Conservation (phyloP, 768 basidiomycete species). For the Gyrodon lividus region DNA sequence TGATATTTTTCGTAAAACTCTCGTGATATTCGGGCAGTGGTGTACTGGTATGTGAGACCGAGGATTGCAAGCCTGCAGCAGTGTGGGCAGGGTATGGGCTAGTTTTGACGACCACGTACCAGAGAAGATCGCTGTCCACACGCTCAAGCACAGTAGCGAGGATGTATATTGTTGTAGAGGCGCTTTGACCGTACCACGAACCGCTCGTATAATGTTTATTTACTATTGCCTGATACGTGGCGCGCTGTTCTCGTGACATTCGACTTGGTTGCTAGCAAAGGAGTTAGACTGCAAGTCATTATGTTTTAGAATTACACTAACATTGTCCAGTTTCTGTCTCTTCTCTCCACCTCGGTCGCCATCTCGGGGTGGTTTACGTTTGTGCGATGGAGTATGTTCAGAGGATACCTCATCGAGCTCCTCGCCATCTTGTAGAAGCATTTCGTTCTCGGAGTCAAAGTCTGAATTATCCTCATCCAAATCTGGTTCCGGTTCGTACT, state of each 20-base stretch:
- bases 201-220: conserved; percentile 84
- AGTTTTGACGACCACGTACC: conserved; percentile 46
- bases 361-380: conserved; percentile 47
- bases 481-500: conserved; percentile 80
- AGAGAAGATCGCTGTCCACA: conserved; percentile 90
- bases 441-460: conserved; percentile 43
- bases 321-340: conserved; percentile 54
- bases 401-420: conserved; percentile 42
- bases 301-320: conserved; percentile 24
- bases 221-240: conserved; percentile 59
- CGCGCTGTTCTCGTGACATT: conserved; percentile 69
- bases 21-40: conserved; percentile 82
- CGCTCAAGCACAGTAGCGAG: conserved; percentile 90
- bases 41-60: conserved; percentile 91
- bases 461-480: conserved; percentile 59
- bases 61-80: conserved; percentile 81
- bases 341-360: conserved; percentile 47
- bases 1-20: conserved; percentile 82
- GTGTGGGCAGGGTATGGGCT: conserved; percentile 8
- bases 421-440: conserved; percentile 42
- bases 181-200: conserved; percentile 86
- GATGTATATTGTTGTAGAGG: conserved; percentile 83
- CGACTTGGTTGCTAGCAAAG: conserved; percentile 46
- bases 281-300: conserved; percentile 1
- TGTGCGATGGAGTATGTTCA: conserved; percentile 39